phyloP scores from a whole-genome alignment of 2,329 filamentous ascomycete species.

The Pseudogymnoascus sp. region DNA sequence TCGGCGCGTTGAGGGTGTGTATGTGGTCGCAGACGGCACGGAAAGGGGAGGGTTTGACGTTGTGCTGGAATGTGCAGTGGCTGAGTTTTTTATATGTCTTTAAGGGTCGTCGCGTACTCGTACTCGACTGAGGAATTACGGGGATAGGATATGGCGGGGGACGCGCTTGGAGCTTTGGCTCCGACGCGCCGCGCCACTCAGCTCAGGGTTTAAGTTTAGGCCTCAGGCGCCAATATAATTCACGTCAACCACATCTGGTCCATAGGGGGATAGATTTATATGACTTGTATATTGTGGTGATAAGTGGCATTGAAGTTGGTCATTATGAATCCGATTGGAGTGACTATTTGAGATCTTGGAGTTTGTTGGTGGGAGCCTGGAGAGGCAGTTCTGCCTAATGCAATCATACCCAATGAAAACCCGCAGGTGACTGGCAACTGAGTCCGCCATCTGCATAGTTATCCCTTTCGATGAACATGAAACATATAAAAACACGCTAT shows the following conservation, averaged over 20 bases:
- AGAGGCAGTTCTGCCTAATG: neutral
- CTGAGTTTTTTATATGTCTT: neutral
- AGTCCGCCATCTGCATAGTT: neutral
- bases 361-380: neutral
- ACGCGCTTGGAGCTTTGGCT: slow-evolving; percentile 5
- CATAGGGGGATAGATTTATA: neutral
- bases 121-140: neutral
- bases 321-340: neutral
- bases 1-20: neutral
- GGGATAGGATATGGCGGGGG: neutral
- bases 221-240: slow-evolving; percentile 1
- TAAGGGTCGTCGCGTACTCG: neutral
- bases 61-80: slow-evolving; percentile 1
- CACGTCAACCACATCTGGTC: neutral
- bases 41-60: neutral
- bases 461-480: neutral
- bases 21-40: neutral
- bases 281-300: neutral
- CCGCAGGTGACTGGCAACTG: neutral
- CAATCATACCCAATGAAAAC: slow-evolving; percentile 1
- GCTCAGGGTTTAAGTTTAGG: neutral
- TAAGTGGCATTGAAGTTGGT: neutral
- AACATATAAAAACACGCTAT: slow-evolving; percentile 2
- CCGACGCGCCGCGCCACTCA: slow-evolving; percentile 2
- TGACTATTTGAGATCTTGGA: neutral